Base-by-base conservation (phyloP, 108 stramenopile genomes). In the Nannochloropsis oceanica region DNA sequence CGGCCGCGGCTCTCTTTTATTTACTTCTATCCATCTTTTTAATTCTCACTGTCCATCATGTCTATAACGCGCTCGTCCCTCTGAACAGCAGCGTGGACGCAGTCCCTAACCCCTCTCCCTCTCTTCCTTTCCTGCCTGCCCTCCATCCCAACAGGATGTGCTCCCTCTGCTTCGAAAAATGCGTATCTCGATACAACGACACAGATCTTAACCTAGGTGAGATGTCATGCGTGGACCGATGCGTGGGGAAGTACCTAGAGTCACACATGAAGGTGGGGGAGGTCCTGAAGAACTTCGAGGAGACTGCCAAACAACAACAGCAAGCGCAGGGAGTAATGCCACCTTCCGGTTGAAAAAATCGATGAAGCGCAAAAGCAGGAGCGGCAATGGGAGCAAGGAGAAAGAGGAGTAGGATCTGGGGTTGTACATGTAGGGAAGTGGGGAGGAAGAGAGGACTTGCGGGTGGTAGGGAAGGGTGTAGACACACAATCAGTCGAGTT, bases 201-300 rank as follows among this genome's bases (percentile, higher is more conserved):
- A 44, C 80, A 83, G 86, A 86, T 10, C 81, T 86, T 20, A 43
- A 81, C 13, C 34, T 86, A 13, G 86, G 86, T 26, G 86, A 86
- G 46, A 86, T 86, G 86, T 42, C 86, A 13, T 86, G 86, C 34
- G 43, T 82, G 10, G 86, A 86, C 24, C 43, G 86, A 14, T 86
- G 86, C 46, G 83, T 84, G 22, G 73, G 79, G 26, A 86, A 86
- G 82, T 86, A 86, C 27, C 27, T 86, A 24, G 26, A 86, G 46
- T 81, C 86, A 24, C 79, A 80, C 9, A 26, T 44, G 43, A 86
- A 84, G 82, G 79, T 86, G n/a, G 79, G 86, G 22, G 86, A 81
- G 26, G 83, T 86, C 13, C 13, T 86, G 83, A 24, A 86, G 25
- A 43, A 83, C 24, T 80, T 80, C 26, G 86, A 80, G 13, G 27